Conservation (phyloP, 2,329 filamentous ascomycete species). For the Pseudovirgaria hyperparasitica region DNA sequence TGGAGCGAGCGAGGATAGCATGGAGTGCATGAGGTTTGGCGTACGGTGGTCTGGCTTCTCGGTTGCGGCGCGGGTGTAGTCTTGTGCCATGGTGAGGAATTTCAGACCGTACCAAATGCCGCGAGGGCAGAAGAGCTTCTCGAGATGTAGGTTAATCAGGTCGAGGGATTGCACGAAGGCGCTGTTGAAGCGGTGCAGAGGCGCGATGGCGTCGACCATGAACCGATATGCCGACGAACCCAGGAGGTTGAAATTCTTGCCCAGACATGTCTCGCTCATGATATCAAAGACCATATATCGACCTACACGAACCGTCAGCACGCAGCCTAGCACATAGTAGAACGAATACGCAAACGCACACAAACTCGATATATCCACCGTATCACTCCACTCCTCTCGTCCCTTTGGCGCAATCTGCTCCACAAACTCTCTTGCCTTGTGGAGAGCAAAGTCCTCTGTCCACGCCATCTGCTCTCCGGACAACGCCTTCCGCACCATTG, state of each 20-base stretch:
- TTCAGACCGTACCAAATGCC: not conserved
- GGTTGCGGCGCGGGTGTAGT: not conserved
- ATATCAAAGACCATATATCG: conserved; percentile 1
- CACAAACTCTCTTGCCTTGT: no score
- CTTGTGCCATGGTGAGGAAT: not conserved
- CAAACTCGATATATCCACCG: no score
- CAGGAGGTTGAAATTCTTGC: not conserved
- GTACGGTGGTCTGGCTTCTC: not conserved
- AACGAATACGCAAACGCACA: no score
- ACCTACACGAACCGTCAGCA: no score
- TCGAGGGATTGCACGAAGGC: not conserved
- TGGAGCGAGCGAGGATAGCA: not conserved
- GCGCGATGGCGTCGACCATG: conserved; percentile 1
- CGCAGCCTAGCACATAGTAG: no score
- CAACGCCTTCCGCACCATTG: no score
- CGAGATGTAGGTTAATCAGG: not conserved
- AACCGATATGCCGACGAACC: not conserved
- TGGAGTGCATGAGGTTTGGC: not conserved
- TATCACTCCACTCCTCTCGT: no score
- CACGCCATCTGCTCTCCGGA: no score
- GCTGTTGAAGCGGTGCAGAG: not conserved
- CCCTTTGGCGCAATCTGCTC: no score
- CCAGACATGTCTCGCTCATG: not conserved
- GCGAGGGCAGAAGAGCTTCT: not conserved
- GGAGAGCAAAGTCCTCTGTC: no score